Base-by-base conservation (phyloP, 2,329 filamentous ascomycete genomes). In the Calonectria pseudoreteaudii region DNA sequence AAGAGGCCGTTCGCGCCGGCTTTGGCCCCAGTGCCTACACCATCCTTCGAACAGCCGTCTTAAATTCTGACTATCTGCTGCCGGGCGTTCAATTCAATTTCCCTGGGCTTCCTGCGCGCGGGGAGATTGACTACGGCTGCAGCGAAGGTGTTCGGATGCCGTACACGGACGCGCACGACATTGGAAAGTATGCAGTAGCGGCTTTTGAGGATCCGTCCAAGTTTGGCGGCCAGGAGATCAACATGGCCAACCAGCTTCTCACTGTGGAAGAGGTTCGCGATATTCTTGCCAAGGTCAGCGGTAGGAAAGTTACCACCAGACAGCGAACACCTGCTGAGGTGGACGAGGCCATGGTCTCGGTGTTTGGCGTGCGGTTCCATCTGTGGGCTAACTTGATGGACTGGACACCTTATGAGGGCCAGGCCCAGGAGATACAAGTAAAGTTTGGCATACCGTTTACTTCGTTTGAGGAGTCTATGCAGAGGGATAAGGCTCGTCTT, bases 141-240 rank as follows among this genome's bases (percentile, higher is more conserved):
- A 38, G 77, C 1, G 80, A 80, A 0, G 79, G 77, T 50, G 74
- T 70, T 0, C 53, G 70, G 23, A 47, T 65, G 60, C 38, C 60
- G 4, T 47, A 65, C 16, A 65, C 60, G 14, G 60, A 65, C 11
- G 38, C 38, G 28, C 38, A 47, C 44, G 83, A 85, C 47, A 66
- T 85, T 20, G 84, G 83, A 0, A 80, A 68, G 71, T 85, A 83
- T 62, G 83, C 77, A 1, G 79, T 82, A 3, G 81, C 83, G 1
- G 84, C 83, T 9, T 49, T 85, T 3, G 78, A 74, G 49, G 62
- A 84, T 30, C 82, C 82, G 5, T 62, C 64, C 47, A 82, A 78
- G 67, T 85, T 85, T 60, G 66, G 36, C 3, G 78, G 79, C 6
- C 75, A 82, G 18, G 82, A 80, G 47, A 82, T 85, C n/a, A 77